Evolutionary conservation across 2,329 filamentous ascomycete species (phyloP).

Genomic region (Periglandula ipomoeae): DNA sequence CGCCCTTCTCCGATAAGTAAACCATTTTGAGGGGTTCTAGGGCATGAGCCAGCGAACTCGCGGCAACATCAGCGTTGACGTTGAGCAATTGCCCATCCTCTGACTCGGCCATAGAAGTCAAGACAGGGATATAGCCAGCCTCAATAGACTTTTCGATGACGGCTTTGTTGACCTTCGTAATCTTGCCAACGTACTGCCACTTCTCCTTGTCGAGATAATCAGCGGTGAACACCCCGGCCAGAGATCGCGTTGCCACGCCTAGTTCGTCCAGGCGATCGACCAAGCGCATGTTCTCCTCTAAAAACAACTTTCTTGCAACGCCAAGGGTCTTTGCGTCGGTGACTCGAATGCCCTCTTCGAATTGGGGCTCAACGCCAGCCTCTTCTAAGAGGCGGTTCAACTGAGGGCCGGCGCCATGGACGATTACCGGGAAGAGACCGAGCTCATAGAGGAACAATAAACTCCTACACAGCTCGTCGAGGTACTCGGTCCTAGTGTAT

Average conservation of each 20-base stretch:
- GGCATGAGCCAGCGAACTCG: constrained; percentile 80
- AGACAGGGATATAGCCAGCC: constrained; percentile 82
- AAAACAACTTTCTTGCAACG: constrained; percentile 82
- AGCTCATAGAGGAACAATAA: constrained; percentile 91
- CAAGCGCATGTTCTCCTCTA: constrained; percentile 91
- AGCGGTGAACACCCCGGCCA: constrained; percentile 85
- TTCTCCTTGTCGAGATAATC: constrained; percentile 95
- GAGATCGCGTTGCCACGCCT: constrained; percentile 79
- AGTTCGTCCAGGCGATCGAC: constrained; percentile 83
- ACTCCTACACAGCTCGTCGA: constrained; percentile 82
- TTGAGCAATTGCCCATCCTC: constrained; percentile 88
- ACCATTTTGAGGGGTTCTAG: constrained; percentile 95
- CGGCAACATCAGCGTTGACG: constrained; percentile 95
- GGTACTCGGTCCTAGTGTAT: constrained; percentile 84
- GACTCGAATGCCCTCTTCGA: constrained; percentile 91
- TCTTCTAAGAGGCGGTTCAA: constrained; percentile 85
- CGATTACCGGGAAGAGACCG: constrained; percentile 87
- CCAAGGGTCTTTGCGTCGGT: constrained; percentile 93
- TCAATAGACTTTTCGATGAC: constrained; percentile 88
- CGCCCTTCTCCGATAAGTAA: constrained; percentile 97
- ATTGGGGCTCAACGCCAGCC: constrained; percentile 88
- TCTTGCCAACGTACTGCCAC: constrained; percentile 92
- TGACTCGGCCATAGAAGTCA: constrained; percentile 95
- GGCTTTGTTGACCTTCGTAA: constrained; percentile 82
- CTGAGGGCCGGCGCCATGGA: constrained; percentile 91